Conservation (phyloP, 768 basidiomycete genomes). For the Kwoniella mangroviensis region DNA sequence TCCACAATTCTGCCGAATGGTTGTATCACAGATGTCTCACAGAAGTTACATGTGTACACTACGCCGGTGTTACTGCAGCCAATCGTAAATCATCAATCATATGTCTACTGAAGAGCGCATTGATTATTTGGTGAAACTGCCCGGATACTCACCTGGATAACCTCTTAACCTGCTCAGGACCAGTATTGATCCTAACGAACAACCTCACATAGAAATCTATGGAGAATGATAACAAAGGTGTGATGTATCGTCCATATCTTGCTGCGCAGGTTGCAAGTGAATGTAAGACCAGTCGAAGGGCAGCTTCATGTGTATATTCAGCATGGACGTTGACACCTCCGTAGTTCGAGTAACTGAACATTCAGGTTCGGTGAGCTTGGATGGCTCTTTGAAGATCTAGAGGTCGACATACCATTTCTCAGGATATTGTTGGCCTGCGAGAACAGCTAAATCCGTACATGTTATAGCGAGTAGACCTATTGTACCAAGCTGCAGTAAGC, state of each 20-base stretch:
- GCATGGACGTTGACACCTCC: constrained; percentile 86
- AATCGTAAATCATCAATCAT: neutral
- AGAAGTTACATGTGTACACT: constrained; percentile 81
- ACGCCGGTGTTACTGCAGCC: constrained; percentile 75
- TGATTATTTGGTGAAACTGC: too few species aligned
- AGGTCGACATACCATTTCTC: constrained; percentile 80
- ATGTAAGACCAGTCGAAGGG: constrained; percentile 87
- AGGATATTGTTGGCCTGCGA: constrained; percentile 90
- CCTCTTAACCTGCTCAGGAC: constrained; percentile 83
- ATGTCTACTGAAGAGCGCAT: neutral
- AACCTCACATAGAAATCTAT: constrained; percentile 97
- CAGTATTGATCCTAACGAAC: constrained; percentile 76
- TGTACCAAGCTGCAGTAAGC: neutral
- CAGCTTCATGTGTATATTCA: constrained; percentile 95
- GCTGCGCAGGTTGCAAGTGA: constrained; percentile 82
- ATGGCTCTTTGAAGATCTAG: neutral
- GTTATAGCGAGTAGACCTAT: constrained; percentile 89
- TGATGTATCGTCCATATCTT: constrained; percentile 87
- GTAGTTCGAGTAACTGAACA: constrained; percentile 84
- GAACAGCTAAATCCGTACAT: constrained; percentile 91
- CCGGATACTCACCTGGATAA: constrained; percentile 74
- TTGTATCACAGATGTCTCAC: constrained; percentile 81
- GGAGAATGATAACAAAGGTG: constrained; percentile 81
- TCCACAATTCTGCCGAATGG: constrained; percentile 77
- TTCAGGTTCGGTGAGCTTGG: neutral